Percentiles rank a stretch among this genome's conserved stretches.
Evolutionary conservation across 169 alveolate species (phyloP).

Genomic region (Plasmodium fragile): DNA sequence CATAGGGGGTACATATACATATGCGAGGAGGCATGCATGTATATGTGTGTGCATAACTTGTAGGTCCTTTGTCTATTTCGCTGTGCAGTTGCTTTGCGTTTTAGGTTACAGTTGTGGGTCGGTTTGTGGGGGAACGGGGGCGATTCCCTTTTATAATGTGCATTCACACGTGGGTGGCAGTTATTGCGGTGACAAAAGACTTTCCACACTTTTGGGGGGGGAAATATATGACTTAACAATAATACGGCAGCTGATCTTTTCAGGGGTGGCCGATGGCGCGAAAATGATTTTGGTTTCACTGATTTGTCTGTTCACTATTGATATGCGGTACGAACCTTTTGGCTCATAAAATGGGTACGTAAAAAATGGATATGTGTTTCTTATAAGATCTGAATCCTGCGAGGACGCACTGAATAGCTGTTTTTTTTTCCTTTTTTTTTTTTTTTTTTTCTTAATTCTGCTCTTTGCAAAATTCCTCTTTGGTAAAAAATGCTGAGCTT

Average conservation of each 20-base stretch:
- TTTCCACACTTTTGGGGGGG: background rate
- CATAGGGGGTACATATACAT: slow-evolving; percentile 4
- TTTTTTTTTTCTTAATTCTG: background rate
- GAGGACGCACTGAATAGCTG: background rate
- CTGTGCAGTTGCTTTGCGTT: too few relatives aligned
- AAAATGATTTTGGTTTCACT: background rate
- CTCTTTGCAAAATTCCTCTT: background rate
- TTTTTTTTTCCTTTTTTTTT: background rate
- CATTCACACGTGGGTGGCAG: background rate
- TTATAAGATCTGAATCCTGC: background rate
- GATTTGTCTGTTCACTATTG: background rate
- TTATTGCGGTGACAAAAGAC: background rate
- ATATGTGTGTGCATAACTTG: background rate
- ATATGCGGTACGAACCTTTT: background rate
- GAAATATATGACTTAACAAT: too few relatives aligned
- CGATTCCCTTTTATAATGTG: background rate
- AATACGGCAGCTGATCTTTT: too few relatives aligned
- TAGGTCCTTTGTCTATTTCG: background rate
- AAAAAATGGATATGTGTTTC: background rate
- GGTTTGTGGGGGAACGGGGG: background rate
- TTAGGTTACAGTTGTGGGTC: background rate
- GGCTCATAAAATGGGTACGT: background rate
- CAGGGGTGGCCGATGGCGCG: too few relatives aligned
- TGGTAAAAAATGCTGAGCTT: background rate
- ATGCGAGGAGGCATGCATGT: slow-evolving; percentile 3